Conservation (phyloP, 495 filamentous ascomycete species). For the Pyrenopolyporus hunteri region DNA sequence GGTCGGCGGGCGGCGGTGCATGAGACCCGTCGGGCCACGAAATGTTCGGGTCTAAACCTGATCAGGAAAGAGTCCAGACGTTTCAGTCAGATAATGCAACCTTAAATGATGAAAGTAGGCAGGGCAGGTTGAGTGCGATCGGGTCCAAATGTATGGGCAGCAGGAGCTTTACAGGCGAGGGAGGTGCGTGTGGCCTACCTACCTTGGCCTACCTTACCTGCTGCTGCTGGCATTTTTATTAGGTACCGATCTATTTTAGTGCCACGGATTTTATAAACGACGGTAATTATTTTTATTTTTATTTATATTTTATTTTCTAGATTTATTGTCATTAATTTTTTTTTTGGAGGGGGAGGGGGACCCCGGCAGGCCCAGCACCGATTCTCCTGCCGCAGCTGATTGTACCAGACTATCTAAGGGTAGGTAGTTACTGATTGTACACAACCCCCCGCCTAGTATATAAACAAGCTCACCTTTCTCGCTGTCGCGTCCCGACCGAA, state of each 20-base stretch:
- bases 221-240: conserved; percentile 23
- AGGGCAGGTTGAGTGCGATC: conserved; percentile 16
- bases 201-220: background rate
- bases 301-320: background rate
- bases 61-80: conserved; percentile 30
- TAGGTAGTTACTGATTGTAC: conserved; percentile 44
- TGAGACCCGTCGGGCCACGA: conserved; percentile 6
- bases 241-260: conserved; percentile 21
- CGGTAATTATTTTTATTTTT: conserved; percentile 2
- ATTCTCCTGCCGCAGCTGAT: conserved; percentile 34
- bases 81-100: conserved; percentile 40
- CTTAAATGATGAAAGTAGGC: conserved; percentile 18
- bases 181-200: conserved; percentile 1
- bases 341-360: conserved; percentile 26
- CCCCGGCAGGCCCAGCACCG: conserved; percentile 1
- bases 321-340: background rate
- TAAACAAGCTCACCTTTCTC: conserved; percentile 53
- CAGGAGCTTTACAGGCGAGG: too few relatives aligned
- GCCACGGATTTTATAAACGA: conserved; percentile 18
- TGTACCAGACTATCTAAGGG: conserved; percentile 26
- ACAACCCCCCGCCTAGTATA: conserved; percentile 54
- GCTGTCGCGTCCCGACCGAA: conserved; percentile 50
- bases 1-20: conserved; percentile 20
- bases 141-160: conserved; percentile 25
- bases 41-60: conserved; percentile 13